A percentile compares a stretch with the other conserved stretches of the same genome.
Evolutionary conservation across 495 filamentous ascomycete species (phyloP).

Genomic region (Aspergillus haitiensis): DNA sequence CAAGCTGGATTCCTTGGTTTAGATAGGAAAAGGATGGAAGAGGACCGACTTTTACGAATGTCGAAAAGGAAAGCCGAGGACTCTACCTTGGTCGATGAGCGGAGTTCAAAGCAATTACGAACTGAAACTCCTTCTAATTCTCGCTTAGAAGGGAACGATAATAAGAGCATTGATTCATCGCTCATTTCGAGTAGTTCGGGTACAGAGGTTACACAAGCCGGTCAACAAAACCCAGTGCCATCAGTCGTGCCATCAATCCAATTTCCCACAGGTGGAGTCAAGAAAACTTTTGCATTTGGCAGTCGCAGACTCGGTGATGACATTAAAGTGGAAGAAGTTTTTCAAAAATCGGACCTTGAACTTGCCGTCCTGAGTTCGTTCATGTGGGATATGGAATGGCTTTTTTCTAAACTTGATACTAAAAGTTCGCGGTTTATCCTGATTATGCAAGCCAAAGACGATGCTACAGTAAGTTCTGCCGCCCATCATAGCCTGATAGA

Average conservation of each 20-base stretch:
- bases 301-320: constrained; percentile 61
- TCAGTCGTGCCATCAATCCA: constrained; percentile 41
- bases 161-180: neutral
- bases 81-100: constrained; percentile 14
- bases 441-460: constrained; percentile 67
- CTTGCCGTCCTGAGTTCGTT: constrained; percentile 84
- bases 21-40: constrained; percentile 81
- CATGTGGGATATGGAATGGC: constrained; percentile 78
- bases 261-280: constrained; percentile 73
- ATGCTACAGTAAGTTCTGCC: constrained; percentile 44
- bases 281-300: constrained; percentile 73
- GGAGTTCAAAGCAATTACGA: constrained; percentile 26
- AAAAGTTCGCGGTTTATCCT: constrained; percentile 59
- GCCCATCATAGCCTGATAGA: neutral
- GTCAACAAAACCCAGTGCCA: constrained; percentile 12
- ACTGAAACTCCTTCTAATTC: constrained; percentile 9
- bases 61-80: constrained; percentile 58
- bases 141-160: constrained; percentile 3
- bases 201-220: neutral
- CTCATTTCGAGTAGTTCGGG: neutral
- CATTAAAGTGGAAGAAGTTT: constrained; percentile 87
- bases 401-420: constrained; percentile 59
- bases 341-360: constrained; percentile 68
- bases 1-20: constrained; percentile 49
- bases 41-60: constrained; percentile 72